Percentiles rank a stretch among this genome's conserved stretches.
These are phyloP conservation scores for Pseudogymnoascus sp. DNA, from an alignment of 2,329 filamentous ascomycete genomes.

Conservation along the genomic window DNA sequence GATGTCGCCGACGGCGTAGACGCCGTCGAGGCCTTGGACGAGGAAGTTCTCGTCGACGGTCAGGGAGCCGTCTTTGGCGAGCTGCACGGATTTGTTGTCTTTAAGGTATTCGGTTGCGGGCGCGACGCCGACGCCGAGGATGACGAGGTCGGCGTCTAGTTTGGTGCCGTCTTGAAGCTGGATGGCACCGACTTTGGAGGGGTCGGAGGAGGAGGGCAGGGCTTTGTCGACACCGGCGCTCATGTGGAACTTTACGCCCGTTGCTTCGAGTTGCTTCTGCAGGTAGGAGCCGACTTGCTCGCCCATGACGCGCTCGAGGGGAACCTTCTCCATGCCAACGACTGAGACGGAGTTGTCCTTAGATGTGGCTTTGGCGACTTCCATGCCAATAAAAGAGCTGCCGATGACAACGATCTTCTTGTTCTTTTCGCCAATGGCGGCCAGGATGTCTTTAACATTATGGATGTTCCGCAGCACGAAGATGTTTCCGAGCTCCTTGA, in stretches of 20 bases:
- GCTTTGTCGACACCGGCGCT: constrained; percentile 76
- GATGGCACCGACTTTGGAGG: constrained; percentile 70
- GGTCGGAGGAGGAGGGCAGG: constrained; percentile 58
- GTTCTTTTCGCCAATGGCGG: constrained; percentile 69
- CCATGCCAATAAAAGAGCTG: constrained; percentile 96
- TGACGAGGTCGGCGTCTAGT: constrained; percentile 80
- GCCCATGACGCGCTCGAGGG: constrained; percentile 81
- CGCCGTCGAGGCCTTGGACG: constrained; percentile 68
- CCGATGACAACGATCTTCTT: constrained; percentile 93
- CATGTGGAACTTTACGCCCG: constrained; percentile 84
- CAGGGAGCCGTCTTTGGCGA: constrained; percentile 81
- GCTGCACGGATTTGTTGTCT: constrained; percentile 58
- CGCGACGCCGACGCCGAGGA: constrained; percentile 81
- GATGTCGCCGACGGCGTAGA: constrained; percentile 92
- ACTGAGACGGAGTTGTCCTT: constrained; percentile 79
- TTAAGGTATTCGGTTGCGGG: constrained; percentile 79
- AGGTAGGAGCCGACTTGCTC: constrained; percentile 73
- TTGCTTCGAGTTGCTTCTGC: constrained; percentile 70
- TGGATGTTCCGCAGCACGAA: constrained; percentile 75
- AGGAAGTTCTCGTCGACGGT: constrained; percentile 72
- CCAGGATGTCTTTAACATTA: constrained; percentile 69
- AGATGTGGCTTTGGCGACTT: constrained; percentile 76
- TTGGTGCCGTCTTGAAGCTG: constrained; percentile 77
- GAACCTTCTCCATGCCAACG: constrained; percentile 79
- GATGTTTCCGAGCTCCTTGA: constrained; percentile 80